A percentile compares a stretch with the other conserved stretches of the same genome.
phyloP scores from a whole-genome alignment of 805 yeast genomes.

The Komagataella ulmi region DNA sequence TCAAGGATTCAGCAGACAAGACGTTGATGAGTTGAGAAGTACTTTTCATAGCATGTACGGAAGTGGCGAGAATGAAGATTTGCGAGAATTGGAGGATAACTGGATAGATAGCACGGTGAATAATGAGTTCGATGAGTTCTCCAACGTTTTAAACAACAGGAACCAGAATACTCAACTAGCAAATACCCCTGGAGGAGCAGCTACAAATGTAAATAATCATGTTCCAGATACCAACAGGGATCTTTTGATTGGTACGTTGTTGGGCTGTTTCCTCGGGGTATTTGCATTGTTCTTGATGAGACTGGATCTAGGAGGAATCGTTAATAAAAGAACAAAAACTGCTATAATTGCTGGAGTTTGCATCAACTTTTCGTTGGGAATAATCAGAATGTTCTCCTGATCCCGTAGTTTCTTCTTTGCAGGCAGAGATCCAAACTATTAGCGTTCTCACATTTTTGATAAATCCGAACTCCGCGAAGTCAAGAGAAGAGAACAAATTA shows the following conservation, averaged over 20 bases:
- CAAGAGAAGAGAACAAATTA: slow-evolving; percentile 2
- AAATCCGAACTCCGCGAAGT: background rate
- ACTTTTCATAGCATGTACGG: slow-evolving; percentile 70
- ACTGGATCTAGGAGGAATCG: slow-evolving; percentile 39
- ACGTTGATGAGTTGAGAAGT: slow-evolving; percentile 53
- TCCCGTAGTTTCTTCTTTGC: background rate
- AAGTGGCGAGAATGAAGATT: slow-evolving; percentile 24
- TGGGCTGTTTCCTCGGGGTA: slow-evolving; percentile 71
- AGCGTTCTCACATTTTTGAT: background rate
- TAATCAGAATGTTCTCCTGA: slow-evolving; percentile 33
- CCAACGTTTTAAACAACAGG: slow-evolving; percentile 15
- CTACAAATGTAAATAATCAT: slow-evolving; percentile 6
- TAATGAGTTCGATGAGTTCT: slow-evolving; percentile 33
- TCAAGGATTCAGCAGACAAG: slow-evolving; percentile 76
- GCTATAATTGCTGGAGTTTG: slow-evolving; percentile 61
- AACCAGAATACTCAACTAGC: background rate
- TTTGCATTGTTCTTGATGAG: slow-evolving; percentile 50
- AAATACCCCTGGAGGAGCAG: background rate
- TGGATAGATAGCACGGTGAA: slow-evolving; percentile 77
- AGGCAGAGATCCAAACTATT: background rate
- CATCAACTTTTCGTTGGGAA: slow-evolving; percentile 55
- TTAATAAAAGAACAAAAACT: slow-evolving; percentile 50
- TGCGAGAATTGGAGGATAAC: slow-evolving; percentile 64
- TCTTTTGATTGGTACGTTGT: slow-evolving; percentile 50
- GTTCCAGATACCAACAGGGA: slow-evolving; percentile 38